Evolutionary conservation across 2,329 filamentous ascomycete species (phyloP), one percentile per base, ranked within the genome.

Genomic region (Fusarium vanettenii): DNA sequence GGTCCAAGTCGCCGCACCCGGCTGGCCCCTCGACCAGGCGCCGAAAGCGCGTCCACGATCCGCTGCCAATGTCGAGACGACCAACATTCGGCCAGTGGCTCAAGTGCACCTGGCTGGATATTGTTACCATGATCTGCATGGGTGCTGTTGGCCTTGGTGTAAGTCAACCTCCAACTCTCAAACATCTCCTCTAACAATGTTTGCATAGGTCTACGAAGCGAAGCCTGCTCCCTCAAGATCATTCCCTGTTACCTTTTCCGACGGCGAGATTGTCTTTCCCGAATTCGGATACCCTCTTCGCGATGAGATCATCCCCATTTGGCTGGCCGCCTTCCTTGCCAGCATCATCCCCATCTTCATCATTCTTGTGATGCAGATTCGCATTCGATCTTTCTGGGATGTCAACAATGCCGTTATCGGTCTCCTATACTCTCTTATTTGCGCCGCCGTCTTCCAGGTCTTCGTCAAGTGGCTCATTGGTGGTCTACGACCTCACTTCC

Each of bases 361-460:
- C 80, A 90, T 95, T 76, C 82, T 93, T 4, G 75, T 91, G 64
- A 88, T 91, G 83, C 92, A 94, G 81, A 87, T 94, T 75, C 89
- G 92, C 59, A 86, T 94, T 56, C 89, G 90, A 65, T 91, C 89
- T 9, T 92, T 92, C 84, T 92, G 90, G 91, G 91, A 92, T 66
- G 84, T 90, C 78, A 94, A 94, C 85, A 94, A 94, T 79, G 92
- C 89, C 52, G 85, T 91, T 59, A 87, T 94, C 57, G 93, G 92
- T 16, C 87, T 94, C 0, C 83, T 94, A 1, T 94, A 94, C 85
- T 87, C 89, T 1, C 87, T 94, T 72, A 93, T 94, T 82, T 86
- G 88, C 7, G 91, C 91, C 5, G 91, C 92, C n/a, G 89, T 92
- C n/a, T 91, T 92, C 78, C 91, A 93, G 75, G 90, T 92, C 71